Base-by-base conservation (phyloP, 1,284 basidiomycete species). In the Leccinum glutinopallens region DNA sequence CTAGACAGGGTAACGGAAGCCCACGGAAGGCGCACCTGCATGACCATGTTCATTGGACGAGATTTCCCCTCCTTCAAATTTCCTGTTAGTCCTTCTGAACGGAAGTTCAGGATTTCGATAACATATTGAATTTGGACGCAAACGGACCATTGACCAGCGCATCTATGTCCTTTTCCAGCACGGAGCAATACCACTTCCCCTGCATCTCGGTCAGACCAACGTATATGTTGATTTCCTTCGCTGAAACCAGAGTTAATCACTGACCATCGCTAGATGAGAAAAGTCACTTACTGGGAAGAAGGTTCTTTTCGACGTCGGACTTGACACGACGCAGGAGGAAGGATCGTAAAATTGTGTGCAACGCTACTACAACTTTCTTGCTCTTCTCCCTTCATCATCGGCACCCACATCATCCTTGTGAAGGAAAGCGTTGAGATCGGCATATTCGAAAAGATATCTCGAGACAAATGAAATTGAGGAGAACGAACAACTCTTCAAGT, bases 151-250 rank as follows among this genome's bases (percentile, higher is more conserved):
- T 99, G 62, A 99, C 97, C 9, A 29, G 29, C 29, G 97, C 97
- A 74, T 99, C 97, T 64, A 99, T 98, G 77, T 99, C 97, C 81
- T 99, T 98, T 79, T 99, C 96, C 63, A 99, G 80, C 5, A 99
- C 92, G 43, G 91, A 94, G 51, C 93, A 89, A 78, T 97, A 97
- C 97, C 97, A 99, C 76, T 96, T 98, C 56, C 95, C 83, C 78
- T 99, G 97, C 96, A 99, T 97, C 41, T 98, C 96, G 2, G 96
- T 94, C 69, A 99, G 86, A 63, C 97, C 97, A 64, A 99, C 93
- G 69, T 99, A 99, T 63, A 99, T 94, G 75, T 99, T 99, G 78
- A 99, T 96, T 76, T 99, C 97, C 83, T 99, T 99, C 81, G 99
- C 91, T 93, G 70, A 63, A 66, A 25, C 61, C 32, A 41, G 35